Evolutionary conservation across 2,329 filamentous ascomycete genomes (phyloP), one percentile per base, ranked within the genome.

Genomic region (Ophiostoma australiae): DNA sequence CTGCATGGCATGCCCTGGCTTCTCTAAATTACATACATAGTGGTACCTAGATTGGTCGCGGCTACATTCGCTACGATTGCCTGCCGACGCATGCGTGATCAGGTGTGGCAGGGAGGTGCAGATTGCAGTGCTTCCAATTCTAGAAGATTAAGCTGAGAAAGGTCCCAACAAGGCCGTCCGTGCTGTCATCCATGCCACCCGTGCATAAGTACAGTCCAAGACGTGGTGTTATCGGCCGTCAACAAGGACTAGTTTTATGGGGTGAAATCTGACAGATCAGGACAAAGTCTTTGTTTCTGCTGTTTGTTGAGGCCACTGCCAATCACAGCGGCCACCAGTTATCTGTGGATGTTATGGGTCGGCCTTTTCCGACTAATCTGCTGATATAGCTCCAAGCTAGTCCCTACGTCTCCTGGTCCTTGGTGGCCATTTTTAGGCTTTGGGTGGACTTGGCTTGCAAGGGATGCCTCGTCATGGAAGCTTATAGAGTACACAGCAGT

Each of bases 321-420:
- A 66, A 66, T 66, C 31, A 37, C 7, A 66, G 33, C 15, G n/a
- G 63, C 33, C 63, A 66, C 5, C 63, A 66, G 63, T 66, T 66
- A 66, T 66, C 63, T 66, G 63, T 66, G 63, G 63, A 66, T 66
- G 63, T 23, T 39, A 37, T 39, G 35, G 35, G 63, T 66, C 63
- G 33, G 63, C 63, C 20, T 66, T 17, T 66, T 37, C 63, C 63
- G 63, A 66, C 63, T 66, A 37, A 66, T 66, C 61, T 65, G 61
- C 61, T 65, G 61, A 65, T 65, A n/a, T 65, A 35, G 31, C 61
- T 65, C 23, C 23, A 31, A 63, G 58, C 58, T 63, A 63, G 10
- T 63, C 58, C 58, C n/a, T 63, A 63, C 58, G 48, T 63, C 58
- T 31, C 58, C 58, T 11, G 15, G 13, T 44, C 27, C 23, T 35